Evolutionary conservation across 1,284 basidiomycete species (phyloP), one percentile per base, ranked within the genome.

Genomic region (Mixia osmundae): DNA sequence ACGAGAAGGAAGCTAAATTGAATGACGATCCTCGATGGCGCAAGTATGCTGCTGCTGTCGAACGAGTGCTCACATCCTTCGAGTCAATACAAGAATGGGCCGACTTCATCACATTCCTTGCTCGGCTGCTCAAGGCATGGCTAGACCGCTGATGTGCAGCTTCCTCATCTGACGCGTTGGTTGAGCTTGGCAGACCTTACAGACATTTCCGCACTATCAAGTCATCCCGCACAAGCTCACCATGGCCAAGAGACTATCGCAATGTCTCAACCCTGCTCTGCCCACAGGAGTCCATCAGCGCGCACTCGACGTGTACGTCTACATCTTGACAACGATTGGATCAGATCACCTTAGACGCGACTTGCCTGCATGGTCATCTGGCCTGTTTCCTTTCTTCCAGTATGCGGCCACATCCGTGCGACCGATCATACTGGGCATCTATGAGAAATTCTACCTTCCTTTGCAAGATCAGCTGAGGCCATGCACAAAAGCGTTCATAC

Each of bases 41-140:
- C 64, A 94, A 94, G 60, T 95, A 87, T 58, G 66, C 74, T 0
- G 69, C 74, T 36, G 72, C 80, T 48, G 76, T 99, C 36, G 91
- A 97, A 54, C 76, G 76, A 55, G 80, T 78, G 45, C 64, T 99
- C 20, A 76, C 74, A 45, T 76, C 79, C 1, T 97, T 99, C 51
- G 87, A 95, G 54, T 80, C 71, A 53, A 82, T 95, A 43, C 80
- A 89, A 43, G 91, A 99, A 61, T 99, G 91, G 91, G 89, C 91
- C 40, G 91, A 99, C 62, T 97, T 89, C 56, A 95, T 95, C 54
- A 77, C 89, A 29, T 97, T 97, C 59, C 61, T 99, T 51, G 87
- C 85, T 49, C 75, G 87, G 44, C 60, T 99, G 40, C 70, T 94
- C 47, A 97, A 95, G 68, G 85, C 77, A 49, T 41, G 64, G n/a